Evolutionary conservation across 2,329 filamentous ascomycete genomes (phyloP), one percentile per base, ranked within the genome.

Genomic region (Phyllosticta citribraziliensis): DNA sequence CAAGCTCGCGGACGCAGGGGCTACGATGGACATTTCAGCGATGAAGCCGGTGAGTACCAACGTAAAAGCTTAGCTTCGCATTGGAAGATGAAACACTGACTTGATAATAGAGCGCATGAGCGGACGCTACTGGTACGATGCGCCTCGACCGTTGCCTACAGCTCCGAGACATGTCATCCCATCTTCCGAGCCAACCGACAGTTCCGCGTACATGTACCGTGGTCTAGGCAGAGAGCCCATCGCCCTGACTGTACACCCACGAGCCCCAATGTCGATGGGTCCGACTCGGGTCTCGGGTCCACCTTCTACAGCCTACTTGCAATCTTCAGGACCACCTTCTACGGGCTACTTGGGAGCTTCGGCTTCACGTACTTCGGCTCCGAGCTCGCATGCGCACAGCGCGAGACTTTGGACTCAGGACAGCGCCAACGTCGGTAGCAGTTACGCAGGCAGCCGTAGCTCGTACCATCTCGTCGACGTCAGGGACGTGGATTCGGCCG

Each of bases 391-490:
- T n/a, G 40, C 14, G 17, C 40, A 12, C 17, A n/a, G 14, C 24
- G 22, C 24, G 5, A 19, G 47, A 9, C 22, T 33, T 3, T 60
- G 58, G 58, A 50, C 58, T 20, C 58, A 60, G 22, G 24, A 51
- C 17, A 47, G 40, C 40, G 55, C 58, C 14, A 60, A 52, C n/a
- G 24, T 20, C 10, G 58, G 54, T 3, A 56, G 53, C 35, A 61
- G 47, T 20, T 25, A 22, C 3, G 25, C 47, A 25, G 40, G 40
- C 6, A 61, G 54, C 20, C 30, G 40, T n/a, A 50, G 27, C 17
- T 61, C 59, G 11, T 61, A 61, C 22, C 52, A 22, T 5, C 27
- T 61, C 14, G 59, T 61, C 9, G 59, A 61, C 22, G 55, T 61
- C 19, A 52, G 55, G 19, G 59, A 61, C 11, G 5, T 61, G 14